Percentiles rank a stretch among this genome's conserved stretches.
phyloP scores from a whole-genome alignment of 495 filamentous ascomycete species.

The Usnea hakonensis region DNA sequence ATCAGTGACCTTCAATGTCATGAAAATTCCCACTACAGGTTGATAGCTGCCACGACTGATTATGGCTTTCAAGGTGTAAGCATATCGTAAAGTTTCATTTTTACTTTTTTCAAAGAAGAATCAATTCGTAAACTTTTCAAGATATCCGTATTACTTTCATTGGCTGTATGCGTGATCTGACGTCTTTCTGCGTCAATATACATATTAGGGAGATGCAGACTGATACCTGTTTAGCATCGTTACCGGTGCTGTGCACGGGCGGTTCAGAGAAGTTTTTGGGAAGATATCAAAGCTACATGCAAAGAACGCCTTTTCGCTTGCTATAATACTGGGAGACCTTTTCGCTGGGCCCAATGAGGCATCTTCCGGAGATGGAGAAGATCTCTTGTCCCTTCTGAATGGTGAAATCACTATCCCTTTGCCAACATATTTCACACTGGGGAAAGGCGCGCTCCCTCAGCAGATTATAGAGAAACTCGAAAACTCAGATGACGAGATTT shows the following conservation, averaged over 20 bases:
- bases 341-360: slow-evolving; percentile 44
- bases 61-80: slow-evolving; percentile 70
- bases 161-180: neutral
- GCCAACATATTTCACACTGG: slow-evolving; percentile 81
- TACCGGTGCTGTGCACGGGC: slow-evolving; percentile 69
- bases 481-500: slow-evolving; percentile 68
- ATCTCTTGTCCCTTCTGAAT: slow-evolving; percentile 56
- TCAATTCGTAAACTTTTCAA: neutral
- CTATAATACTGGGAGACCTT: slow-evolving; percentile 74
- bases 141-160: neutral
- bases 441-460: slow-evolving; percentile 57
- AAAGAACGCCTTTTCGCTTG: slow-evolving; percentile 81
- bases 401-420: slow-evolving; percentile 65
- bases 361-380: slow-evolving; percentile 44
- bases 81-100: neutral
- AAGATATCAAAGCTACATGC: slow-evolving; percentile 70
- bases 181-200: neutral
- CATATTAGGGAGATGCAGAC: neutral
- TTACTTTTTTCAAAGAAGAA: neutral
- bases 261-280: slow-evolving; percentile 60
- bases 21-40: neutral
- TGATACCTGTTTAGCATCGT: slow-evolving; percentile 53
- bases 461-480: slow-evolving; percentile 63
- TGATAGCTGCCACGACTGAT: neutral
- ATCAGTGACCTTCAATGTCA: neutral